phyloP scores from a whole-genome alignment of 1,284 basidiomycete genomes.

The Cutaneotrichosporon mucoides region DNA sequence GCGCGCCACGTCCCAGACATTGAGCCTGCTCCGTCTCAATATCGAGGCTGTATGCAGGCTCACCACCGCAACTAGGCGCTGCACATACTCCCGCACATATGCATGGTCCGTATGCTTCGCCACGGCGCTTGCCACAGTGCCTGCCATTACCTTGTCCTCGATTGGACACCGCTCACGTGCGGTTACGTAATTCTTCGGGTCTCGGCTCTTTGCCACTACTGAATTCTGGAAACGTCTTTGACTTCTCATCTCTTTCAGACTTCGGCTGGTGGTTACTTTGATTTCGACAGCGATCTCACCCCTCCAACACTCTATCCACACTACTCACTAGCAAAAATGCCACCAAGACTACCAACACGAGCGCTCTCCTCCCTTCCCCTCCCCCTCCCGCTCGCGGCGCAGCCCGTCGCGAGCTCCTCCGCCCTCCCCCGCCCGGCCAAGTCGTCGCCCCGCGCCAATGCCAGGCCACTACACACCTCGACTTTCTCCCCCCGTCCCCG shows the following conservation, averaged over 20 bases:
- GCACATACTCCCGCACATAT: no score
- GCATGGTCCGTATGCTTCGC: no score
- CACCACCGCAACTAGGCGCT: no score
- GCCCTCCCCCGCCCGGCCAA: neutral
- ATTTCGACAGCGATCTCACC: no score
- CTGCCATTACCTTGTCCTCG: no score
- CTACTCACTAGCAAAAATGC: constrained; percentile 7
- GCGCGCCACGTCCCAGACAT: neutral
- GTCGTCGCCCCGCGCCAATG: neutral
- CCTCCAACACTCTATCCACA: neutral
- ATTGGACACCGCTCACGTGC: no score
- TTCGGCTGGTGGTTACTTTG: no score
- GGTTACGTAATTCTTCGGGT: neutral
- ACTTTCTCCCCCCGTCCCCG: neutral
- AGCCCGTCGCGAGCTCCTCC: constrained; percentile 6
- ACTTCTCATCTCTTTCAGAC: no score
- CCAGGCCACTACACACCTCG: neutral
- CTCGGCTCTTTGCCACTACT: neutral
- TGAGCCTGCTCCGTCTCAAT: neutral
- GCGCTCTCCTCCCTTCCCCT: constrained; percentile 5
- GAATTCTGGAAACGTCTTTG: neutral
- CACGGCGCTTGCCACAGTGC: no score
- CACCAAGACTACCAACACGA: constrained; percentile 16
- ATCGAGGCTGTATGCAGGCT: no score
- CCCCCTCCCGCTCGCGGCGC: neutral